Base-by-base conservation (phyloP, 2,329 filamentous ascomycete species). In the Sporothrix luriei region DNA sequence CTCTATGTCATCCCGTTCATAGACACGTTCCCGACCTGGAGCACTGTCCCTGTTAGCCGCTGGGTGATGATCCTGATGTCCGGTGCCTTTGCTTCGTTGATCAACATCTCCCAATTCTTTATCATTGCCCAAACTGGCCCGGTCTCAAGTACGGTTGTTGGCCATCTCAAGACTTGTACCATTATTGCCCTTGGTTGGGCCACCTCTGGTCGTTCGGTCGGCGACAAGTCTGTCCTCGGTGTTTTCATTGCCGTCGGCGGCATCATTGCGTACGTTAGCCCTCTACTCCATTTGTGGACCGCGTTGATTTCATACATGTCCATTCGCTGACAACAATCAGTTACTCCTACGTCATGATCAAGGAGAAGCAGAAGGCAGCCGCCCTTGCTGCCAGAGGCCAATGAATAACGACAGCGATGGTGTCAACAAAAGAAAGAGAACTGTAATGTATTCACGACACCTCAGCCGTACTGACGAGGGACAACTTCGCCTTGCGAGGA, bases 1-100 rank as follows among this genome's bases (percentile, higher is more conserved):
- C 82, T 90, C 38, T 90, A 90, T 74, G 83, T 85, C 48, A 89
- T 90, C 71, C 88, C 88, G 0, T 89, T 90, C 74, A 80, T 87
- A 24, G 89, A 91, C 74, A 85, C 82, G 19, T 86, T 90, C 74
- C 88, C 88, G 2, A 80, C 81, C 13, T 87, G 85, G 83, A 78
- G 76, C 14, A 80, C 83, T 40, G 83, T 88, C 1, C 80, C 82
- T 3, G 71, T 82, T 1, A 83, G 78, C 72, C 80, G 82, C 71
- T 89, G 87, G 85, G 70, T 84, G 3, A 80, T 90, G 82, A 87
- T 91, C 54, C 64, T 84, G 38, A 81, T 88, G 86, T 90, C 87
- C 69, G 88, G 88, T 21, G 71, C 84, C 7, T 87, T 89, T 72
- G 89, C 89, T 11, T 85, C 85, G 49, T 78, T 90, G 68, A 89